Base-by-base conservation (phyloP, 2,329 filamentous ascomycete species). In the Dactylellina cionopaga region DNA sequence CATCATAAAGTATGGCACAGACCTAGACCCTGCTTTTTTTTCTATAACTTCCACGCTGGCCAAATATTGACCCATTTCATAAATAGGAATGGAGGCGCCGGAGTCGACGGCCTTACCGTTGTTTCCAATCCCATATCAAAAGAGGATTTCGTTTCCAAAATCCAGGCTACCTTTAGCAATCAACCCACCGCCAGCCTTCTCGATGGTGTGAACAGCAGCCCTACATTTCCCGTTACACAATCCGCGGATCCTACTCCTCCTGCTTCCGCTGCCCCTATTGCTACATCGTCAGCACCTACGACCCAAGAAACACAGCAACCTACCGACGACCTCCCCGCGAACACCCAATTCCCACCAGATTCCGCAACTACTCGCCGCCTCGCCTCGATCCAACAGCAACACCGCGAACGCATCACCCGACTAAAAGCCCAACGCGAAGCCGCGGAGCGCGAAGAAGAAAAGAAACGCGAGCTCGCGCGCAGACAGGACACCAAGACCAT, bases 341-440 rank as follows among this genome's bases (percentile, higher is more conserved):
- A 65, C 19, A 60, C 68, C n/a, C 59, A 66, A 54, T 66, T 73
- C 44, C 68, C 54, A n/a, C 60, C 52, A 35, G 68, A 73, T 15
- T 65, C 68, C 6, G 46, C 46, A 0, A 65, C 68, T 13, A 60
- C 60, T 17, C 59, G 59, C 4, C 59, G 60, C n/a, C 47, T 66
- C 6, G 68, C 68, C 15, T 65, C 68, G 1, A 73, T 66, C 35
- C 68, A 73, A 27, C 49, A 62, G 13, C 66, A 71, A 27, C 68
- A 66, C 59, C 59, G 68, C 17, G 68, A 73, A 31, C 52, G 68
- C 24, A 65, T 65, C 54, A 60, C 68, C 33, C 46, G 60, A 5
- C 54, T 65, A 24, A 73, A 66, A 56, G 44, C 52, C 46, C 52
- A 73, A 35, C 59, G 60, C 29, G 68, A 73, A 37, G 68, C 68